Evolutionary conservation across 2,329 filamentous ascomycete species (phyloP), one percentile per base, ranked within the genome.

Genomic region (Albifimbria verrucaria): DNA sequence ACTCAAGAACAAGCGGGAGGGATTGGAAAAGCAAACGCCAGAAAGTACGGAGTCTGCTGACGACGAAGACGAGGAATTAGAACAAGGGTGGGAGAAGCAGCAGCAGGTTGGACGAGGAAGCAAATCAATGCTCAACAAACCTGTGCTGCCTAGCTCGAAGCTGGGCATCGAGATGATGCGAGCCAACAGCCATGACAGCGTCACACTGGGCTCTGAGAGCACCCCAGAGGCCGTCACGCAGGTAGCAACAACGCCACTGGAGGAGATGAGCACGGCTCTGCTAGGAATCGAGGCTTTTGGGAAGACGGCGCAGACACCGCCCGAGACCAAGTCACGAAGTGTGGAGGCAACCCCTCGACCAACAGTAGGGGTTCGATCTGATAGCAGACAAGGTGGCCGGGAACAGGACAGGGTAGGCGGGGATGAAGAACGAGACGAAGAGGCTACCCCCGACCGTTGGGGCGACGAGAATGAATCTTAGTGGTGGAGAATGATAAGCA

Each of bases 131-230:
- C 58, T 63, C 36, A 65, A 73, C 54, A 85, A 85, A 58, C 72
- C 75, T 17, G 77, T 78, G 36, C 79, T 89, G 22, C 87, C 89
- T 12, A 89, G 88, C 51, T 96, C 92, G 1, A 97, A 96, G 70
- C 81, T 97, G 2, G 92, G 92, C 2, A 94, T 92, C 48, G 93
- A 97, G 70, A 97, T 97, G 93, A 93, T 97, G 90, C 86, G 93
- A 47, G 95, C 93, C 20, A 96, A 96, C 68, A 96, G 91, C 65
- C 88, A 93, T 62, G 93, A 95, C 48, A 96, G 92, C 64, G 82
- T 90, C 51, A 76, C 76, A 1, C 50, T 80, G 12, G 70, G 72
- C 11, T 78, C 79, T 3, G 80, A 82, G 46, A 77, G 72, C 59
- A 76, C 75, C 15, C 68, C 75, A 1, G 80, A 81, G 57, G 74